Base-by-base conservation (phyloP, 1,139 yeast species). In the Magnusiomyces magnusii region DNA sequence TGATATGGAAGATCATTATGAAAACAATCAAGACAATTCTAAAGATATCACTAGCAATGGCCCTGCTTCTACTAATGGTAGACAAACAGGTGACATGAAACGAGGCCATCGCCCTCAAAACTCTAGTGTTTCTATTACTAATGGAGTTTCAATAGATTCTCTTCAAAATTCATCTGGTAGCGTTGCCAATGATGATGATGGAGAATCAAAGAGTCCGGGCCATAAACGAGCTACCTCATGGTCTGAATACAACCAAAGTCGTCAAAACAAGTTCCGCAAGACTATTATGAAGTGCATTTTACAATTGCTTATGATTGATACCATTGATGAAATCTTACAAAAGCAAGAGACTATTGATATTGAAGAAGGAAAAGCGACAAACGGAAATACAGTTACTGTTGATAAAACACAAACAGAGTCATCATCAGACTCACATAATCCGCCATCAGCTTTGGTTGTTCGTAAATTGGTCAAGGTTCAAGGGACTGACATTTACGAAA, bases 221-320 rank as follows among this genome's bases (percentile, higher is more conserved):
- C 58, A 28, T 55, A 60, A 50, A 27, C 51, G 54, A 24, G 53
- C 21, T n/a, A 13, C 51, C 7, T 42, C 61, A 7, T 55, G 55
- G 52, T 13, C 55, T 5, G 60, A 51, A 9, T 56, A 47, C 19
- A 54, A 51, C 31, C 61, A 58, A 2, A 49, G 47, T 31, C 54
- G 63, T 19, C 64, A 64, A 50, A 64, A 62, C 52, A 55, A 82
- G 53, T 90, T 90, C 72, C 85, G 91, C 44, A 79, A 87, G 1
- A 90, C 93, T 66, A 96, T 93, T 55, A 90, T 92, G 55, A 92
- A 93, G 73, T 90, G 97, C 73, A 95, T 93, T 23, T 76, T 93
- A 65, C 98, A 93, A 70, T 76, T 93, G 61, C 78, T 92, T 65
- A 83, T 95, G 84, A 91, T 95, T 67, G 97, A 92, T 69, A 82